These are phyloP conservation scores for Aphanocladium album DNA, from an alignment of 2,329 filamentous ascomycete species.

Conservation along the genomic window DNA sequence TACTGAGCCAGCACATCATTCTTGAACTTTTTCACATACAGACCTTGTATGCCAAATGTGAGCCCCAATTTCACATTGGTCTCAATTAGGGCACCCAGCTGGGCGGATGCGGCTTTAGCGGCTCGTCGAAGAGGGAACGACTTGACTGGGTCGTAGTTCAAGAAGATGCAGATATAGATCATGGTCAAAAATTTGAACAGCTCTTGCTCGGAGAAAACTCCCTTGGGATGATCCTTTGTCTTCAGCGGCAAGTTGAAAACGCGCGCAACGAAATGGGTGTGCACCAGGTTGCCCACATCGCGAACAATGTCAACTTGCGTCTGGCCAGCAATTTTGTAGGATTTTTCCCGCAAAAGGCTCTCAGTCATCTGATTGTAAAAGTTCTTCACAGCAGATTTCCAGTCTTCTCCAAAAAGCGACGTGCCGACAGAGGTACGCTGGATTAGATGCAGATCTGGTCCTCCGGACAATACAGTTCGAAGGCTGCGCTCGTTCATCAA, in stretches of 20 bases:
- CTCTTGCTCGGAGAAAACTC: constrained; percentile 51
- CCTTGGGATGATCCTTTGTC: constrained; percentile 53
- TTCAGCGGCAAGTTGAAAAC: constrained; percentile 64
- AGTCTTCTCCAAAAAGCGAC: constrained; percentile 57
- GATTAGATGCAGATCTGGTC: constrained; percentile 41
- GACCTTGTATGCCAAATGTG: constrained; percentile 19
- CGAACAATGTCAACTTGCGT: constrained; percentile 67
- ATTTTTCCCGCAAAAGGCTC: constrained; percentile 59
- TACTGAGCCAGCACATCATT: constrained; percentile 56
- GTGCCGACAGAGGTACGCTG: constrained; percentile 51
- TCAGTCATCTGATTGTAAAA: constrained; percentile 63
- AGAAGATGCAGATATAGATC: constrained; percentile 62
- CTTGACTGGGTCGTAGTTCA: constrained; percentile 61
- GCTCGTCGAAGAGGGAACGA: constrained; percentile 59
- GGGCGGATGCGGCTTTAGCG: constrained; percentile 50
- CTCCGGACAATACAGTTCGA: constrained; percentile 53
- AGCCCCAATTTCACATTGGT: constrained; percentile 51
- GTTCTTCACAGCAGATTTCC: constrained; percentile 55
- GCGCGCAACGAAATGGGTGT: constrained; percentile 58
- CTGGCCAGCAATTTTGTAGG: constrained; percentile 49
- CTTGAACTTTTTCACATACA: constrained; percentile 49
- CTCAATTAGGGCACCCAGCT: constrained; percentile 59
- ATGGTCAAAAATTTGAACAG: constrained; percentile 59
- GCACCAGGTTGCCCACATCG: constrained; percentile 63
- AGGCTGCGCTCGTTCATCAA: constrained; percentile 53